phyloP scores from a whole-genome alignment of 768 basidiomycete species.

The Tylopilus cervinicoccineus region DNA sequence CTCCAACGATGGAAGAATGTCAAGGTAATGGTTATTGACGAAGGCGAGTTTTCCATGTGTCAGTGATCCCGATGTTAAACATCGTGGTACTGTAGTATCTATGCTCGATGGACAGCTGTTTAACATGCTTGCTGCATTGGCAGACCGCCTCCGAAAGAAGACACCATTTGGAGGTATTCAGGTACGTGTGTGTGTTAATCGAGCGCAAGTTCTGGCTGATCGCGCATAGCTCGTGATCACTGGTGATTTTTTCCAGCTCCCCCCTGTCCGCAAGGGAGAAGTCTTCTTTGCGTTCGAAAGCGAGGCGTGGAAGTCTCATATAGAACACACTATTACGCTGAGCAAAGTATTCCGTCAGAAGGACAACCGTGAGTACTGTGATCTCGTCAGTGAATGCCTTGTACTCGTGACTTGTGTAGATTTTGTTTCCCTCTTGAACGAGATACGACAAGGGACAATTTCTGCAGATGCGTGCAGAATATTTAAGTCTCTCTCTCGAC shows the following conservation, averaged over 20 bases:
- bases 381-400: not conserved
- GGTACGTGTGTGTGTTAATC: conserved; percentile 25
- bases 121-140: conserved; percentile 55
- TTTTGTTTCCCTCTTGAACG: conserved; percentile 72
- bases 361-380: conserved; percentile 48
- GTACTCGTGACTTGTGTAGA: conserved; percentile 32
- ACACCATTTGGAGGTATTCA: conserved; percentile 68
- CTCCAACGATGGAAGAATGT: conserved; percentile 53
- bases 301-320: conserved; percentile 38
- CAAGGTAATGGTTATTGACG: conserved; percentile 61
- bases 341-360: conserved; percentile 76
- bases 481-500: conserved; percentile 44
- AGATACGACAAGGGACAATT: conserved; percentile 62
- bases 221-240: conserved; percentile 43
- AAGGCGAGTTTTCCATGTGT: conserved; percentile 37
- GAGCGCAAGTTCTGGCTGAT: not conserved
- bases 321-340: conserved; percentile 58
- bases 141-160: conserved; percentile 47
- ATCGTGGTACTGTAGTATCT: conserved; percentile 41
- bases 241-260: conserved; percentile 59
- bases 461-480: conserved; percentile 40
- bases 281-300: conserved; percentile 68
- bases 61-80: not conserved
- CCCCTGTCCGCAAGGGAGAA: conserved; percentile 44
- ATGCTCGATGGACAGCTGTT: conserved; percentile 66